phyloP scores from a whole-genome alignment of 371 early-diverging fungal genomes.

The Massospora cicadina region DNA sequence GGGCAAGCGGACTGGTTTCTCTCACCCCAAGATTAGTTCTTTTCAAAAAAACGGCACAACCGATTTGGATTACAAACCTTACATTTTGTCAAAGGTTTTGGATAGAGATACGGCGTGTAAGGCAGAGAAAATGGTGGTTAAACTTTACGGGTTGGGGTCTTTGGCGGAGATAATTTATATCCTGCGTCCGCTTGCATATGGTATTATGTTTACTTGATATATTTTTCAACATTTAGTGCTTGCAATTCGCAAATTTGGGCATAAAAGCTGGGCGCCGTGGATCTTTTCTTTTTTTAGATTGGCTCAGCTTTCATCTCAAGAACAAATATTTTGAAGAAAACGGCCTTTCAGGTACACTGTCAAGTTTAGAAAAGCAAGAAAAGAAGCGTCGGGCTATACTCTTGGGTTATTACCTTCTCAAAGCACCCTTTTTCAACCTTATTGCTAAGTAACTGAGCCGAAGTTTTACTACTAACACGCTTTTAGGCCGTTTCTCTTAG shows the following conservation, averaged over 20 bases:
- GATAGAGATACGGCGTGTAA: constrained; percentile 36
- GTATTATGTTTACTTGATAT: constrained; percentile 16
- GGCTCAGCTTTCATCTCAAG: constrained; percentile 26
- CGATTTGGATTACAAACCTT: constrained; percentile 24
- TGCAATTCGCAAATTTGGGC: constrained; percentile 51
- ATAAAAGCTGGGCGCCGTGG: constrained; percentile 73
- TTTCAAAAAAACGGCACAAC: constrained; percentile 26
- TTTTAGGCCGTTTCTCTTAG: constrained; percentile 11
- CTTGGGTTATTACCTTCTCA: constrained; percentile 60
- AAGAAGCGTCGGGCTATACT: constrained; percentile 41
- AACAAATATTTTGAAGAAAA: constrained; percentile 18
- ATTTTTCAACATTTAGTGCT: constrained; percentile 27
- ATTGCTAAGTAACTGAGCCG: constrained; percentile 42
- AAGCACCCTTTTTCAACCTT: constrained; percentile 65
- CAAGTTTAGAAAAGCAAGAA: constrained; percentile 63
- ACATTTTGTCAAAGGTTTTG: constrained; percentile 38
- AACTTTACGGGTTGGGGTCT: constrained; percentile 29
- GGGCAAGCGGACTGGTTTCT: constrained; percentile 27
- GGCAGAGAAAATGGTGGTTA: constrained; percentile 49
- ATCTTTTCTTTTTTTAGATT: constrained; percentile 59
- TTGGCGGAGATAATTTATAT: constrained; percentile 66
- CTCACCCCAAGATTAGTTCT: constrained; percentile 22
- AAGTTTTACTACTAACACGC: background rate
- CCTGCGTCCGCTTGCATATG: constrained; percentile 67
- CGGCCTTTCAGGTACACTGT: constrained; percentile 15